Evolutionary conservation across 2,329 filamentous ascomycete species (phyloP), one percentile per base, ranked within the genome.

Genomic region (Torrubiella hemipterigena): DNA sequence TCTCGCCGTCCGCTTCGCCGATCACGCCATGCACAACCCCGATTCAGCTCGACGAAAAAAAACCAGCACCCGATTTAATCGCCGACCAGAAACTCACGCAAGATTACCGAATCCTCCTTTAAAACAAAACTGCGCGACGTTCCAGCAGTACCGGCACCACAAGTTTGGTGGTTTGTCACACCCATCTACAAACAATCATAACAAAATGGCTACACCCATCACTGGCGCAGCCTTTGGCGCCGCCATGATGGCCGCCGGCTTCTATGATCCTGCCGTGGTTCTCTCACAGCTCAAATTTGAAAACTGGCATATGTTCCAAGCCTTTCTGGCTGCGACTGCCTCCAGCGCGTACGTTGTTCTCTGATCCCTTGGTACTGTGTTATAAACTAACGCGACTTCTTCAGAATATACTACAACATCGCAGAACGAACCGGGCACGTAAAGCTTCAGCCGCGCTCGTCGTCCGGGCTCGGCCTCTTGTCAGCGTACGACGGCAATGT

Each of bases 301-400:
- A 29, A 66, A 77, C 45, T 79, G 69, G 51, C 73, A 76, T 47
- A 81, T 81, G 76, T 47, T 77, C 18, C 67, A 78, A 50, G 63
- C 65, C 8, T 81, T 81, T 43, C 51, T 81, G 4, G 63, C 69
- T 2, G 77, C 75, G 4, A 71, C 71, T 8, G 74, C 69, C 17
- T 64, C 60, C 41, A 78, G 71, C 52, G 67, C 69, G 70, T 77
- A 61, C 49, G 72, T 56, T 26, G 21, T 11, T n/a, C 12, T 19
- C 11, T 6, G 12, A 11, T 15, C 12, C 16, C 5, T 28, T 28
- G 14, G 12, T 17, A 7, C 26, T 27, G 8, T 27, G 29, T 18
- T 22, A 18, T 13, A 13, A 33, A 7, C 17, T 20, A 17, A 22
- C 7, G 22, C 17, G 10, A 19, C 27, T 12, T 9, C n/a, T 11